Percentiles rank a stretch among this genome's conserved stretches.
Conservation (phyloP, 768 basidiomycete species). For the Galerina sulciceps region DNA sequence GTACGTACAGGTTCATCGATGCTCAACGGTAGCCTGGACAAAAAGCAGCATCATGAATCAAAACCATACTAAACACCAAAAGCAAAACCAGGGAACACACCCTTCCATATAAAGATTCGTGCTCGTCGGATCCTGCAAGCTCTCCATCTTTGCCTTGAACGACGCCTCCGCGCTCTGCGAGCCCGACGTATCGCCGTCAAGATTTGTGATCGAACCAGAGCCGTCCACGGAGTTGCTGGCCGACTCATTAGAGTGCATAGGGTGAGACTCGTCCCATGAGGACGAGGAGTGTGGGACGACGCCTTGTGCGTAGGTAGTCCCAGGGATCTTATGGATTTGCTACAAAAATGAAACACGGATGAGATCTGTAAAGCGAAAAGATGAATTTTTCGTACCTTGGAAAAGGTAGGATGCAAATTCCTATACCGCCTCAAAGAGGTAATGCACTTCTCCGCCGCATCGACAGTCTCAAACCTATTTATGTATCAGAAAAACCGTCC, state of each 20-base stretch:
- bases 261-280: conserved; percentile 25
- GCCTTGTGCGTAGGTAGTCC: conserved; percentile 61
- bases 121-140: conserved; percentile 63
- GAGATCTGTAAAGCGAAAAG: conserved; percentile 5
- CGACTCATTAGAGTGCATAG: conserved; percentile 17
- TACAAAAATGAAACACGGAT: conserved; percentile 19
- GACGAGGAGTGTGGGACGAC: conserved; percentile 18
- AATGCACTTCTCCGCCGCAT: conserved; percentile 78
- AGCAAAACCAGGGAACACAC: conserved; percentile 43
- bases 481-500: neutral
- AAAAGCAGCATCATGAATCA: neutral
- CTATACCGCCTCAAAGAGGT: conserved; percentile 68
- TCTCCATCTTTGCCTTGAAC: conserved; percentile 85
- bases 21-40: conserved; percentile 62
- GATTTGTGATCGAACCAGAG: neutral
- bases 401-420: conserved; percentile 86
- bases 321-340: conserved; percentile 83
- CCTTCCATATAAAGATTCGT: conserved; percentile 87
- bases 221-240: conserved; percentile 8
- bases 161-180: conserved; percentile 35
- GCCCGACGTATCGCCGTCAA: neutral
- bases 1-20: conserved; percentile 64
- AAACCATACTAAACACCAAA: no score
- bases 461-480: conserved; percentile 65
- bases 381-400: conserved; percentile 59